These are phyloP conservation scores for Diaporthe nobilis DNA, from an alignment of 2,329 filamentous ascomycete genomes.

Conservation along the genomic window DNA sequence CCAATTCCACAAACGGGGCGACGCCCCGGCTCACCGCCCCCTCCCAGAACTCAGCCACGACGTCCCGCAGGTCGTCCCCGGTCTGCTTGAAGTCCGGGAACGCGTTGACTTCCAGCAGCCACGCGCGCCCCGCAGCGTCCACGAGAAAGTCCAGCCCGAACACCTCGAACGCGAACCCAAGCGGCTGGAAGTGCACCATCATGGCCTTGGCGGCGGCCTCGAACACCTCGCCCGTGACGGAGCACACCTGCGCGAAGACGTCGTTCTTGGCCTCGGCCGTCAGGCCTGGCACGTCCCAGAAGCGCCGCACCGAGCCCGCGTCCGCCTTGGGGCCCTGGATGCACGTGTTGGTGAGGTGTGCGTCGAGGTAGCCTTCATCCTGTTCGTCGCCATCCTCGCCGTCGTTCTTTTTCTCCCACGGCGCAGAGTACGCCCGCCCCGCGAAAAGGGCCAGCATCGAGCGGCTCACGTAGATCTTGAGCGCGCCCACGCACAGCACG, in stretches of 20 bases:
- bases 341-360: conserved; percentile 96
- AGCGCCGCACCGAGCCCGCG: conserved; percentile 76
- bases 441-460: conserved; percentile 96
- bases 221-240: conserved; percentile 82
- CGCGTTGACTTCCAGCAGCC: conserved; percentile 92
- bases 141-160: conserved; percentile 94
- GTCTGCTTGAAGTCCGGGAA: conserved; percentile 98
- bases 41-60: conserved; percentile 84
- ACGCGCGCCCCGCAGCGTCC: conserved; percentile 73
- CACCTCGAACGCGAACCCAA: conserved; percentile 91
- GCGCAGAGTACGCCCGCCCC: conserved; percentile 77
- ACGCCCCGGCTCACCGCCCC: conserved; percentile 79
- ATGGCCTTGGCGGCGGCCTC: conserved; percentile 88
- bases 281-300: conserved; percentile 74
- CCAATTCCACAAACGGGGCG: conserved; percentile 73
- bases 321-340: conserved; percentile 73
- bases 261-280: conserved; percentile 57
- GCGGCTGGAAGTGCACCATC: conserved; percentile 91
- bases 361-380: conserved; percentile 67
- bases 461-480: conserved; percentile 88
- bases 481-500: conserved; percentile 82
- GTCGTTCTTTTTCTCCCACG: conserved; percentile 57
- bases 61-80: conserved; percentile 77
- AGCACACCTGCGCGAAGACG: conserved; percentile 83
- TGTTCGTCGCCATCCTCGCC: conserved; percentile 43